Conservation (phyloP, 805 yeast species). For the Hanseniaspora mollemarum region DNA sequence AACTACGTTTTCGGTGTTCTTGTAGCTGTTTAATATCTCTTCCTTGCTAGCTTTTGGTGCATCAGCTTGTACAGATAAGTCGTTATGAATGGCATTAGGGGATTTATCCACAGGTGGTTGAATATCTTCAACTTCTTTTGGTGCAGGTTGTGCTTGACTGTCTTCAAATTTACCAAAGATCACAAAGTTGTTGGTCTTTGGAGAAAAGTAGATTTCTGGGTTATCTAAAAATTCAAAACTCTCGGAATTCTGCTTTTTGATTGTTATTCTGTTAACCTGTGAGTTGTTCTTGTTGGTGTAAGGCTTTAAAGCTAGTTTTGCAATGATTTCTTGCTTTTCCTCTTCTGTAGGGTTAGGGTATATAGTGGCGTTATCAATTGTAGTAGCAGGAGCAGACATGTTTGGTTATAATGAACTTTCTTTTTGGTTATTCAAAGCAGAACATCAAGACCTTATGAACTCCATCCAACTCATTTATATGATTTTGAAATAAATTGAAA, state of each 20-base stretch:
- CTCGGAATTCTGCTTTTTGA: slow-evolving; percentile 13
- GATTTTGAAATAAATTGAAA: neutral
- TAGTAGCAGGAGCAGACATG: no score
- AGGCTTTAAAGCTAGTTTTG: slow-evolving; percentile 10
- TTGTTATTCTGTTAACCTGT: slow-evolving; percentile 14
- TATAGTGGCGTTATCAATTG: slow-evolving; percentile 13
- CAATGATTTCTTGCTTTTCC: slow-evolving; percentile 14
- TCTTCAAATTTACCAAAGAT: slow-evolving; percentile 13
- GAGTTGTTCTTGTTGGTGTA: slow-evolving; percentile 8
- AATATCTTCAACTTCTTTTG: neutral
- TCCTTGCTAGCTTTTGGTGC: slow-evolving; percentile 10
- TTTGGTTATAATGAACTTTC: no score
- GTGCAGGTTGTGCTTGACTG: slow-evolving; percentile 1
- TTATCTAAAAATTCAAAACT: slow-evolving; percentile 13
- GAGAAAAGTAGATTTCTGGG: slow-evolving; percentile 12
- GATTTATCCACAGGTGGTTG: neutral
- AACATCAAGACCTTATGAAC: no score
- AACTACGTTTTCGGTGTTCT: slow-evolving; percentile 5
- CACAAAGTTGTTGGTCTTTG: slow-evolving; percentile 12
- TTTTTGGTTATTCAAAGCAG: no score
- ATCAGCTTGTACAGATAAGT: slow-evolving; percentile 11
- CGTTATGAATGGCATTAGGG: slow-evolving; percentile 12
- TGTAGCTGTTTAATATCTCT: neutral
- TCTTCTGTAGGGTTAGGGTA: slow-evolving; percentile 15
- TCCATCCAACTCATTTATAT: neutral